Conservation (phyloP, 1,139 yeast genomes). For the Yueomyces sp. region DNA sequence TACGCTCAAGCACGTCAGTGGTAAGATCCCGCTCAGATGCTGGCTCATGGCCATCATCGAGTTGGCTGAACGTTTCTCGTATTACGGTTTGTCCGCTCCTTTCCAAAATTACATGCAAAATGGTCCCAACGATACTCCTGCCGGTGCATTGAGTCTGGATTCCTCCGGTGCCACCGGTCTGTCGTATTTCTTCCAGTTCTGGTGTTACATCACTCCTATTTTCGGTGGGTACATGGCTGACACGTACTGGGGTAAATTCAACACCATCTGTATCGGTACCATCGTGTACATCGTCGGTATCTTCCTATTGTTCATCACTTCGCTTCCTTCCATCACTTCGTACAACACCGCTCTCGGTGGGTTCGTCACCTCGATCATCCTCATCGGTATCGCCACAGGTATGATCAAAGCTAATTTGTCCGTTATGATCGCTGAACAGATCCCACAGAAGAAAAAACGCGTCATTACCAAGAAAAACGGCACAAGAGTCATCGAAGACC, state of each 20-base stretch:
- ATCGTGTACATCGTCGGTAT: constrained; percentile 51
- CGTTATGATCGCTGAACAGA: constrained; percentile 72
- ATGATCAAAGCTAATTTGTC: constrained; percentile 71
- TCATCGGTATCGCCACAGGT: constrained; percentile 71
- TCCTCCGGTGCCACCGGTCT: constrained; percentile 61
- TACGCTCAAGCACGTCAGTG: constrained; percentile 18
- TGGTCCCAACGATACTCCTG: constrained; percentile 30
- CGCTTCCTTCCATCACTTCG: constrained; percentile 49
- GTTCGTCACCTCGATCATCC: constrained; percentile 41
- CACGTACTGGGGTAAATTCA: constrained; percentile 59
- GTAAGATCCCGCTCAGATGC: constrained; percentile 27
- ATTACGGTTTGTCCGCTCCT: constrained; percentile 66
- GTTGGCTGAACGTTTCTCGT: constrained; percentile 74
- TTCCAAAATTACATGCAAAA: constrained; percentile 70
- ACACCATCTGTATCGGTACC: constrained; percentile 52
- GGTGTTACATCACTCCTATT: constrained; percentile 75
- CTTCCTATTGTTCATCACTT: constrained; percentile 54
- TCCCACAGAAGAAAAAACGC: constrained; percentile 42
- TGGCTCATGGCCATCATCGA: constrained; percentile 73
- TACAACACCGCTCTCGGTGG: constrained; percentile 29
- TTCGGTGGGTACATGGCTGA: constrained; percentile 71
- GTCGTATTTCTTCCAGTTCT: constrained; percentile 65
- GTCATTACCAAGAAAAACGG: constrained; percentile 49
- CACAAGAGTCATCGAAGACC: constrained; percentile 58
- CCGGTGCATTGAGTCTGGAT: constrained; percentile 52